Evolutionary conservation across 441 rosid genomes (phyloP), one percentile per base, ranked within the genome.

Genomic region (Erodium chrysanthum): DNA sequence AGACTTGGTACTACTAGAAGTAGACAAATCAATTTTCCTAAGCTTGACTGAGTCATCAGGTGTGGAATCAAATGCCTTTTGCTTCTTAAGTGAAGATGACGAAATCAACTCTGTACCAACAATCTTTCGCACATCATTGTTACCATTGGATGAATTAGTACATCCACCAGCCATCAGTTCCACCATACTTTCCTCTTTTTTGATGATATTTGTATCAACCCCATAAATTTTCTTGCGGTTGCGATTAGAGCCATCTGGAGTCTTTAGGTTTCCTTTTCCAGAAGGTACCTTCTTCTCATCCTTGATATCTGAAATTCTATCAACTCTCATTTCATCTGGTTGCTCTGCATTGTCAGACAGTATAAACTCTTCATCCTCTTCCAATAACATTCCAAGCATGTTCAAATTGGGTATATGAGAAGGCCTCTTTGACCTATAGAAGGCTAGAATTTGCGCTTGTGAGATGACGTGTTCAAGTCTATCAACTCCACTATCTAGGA

Each of bases 391-490:
- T 23, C 73, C 72, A 44, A 83, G 79, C 56, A 75, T 62, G 75
- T 77, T 79, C 67, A 87, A 77, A 77, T 84, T 83, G 3, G 91
- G 89, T 56, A 87, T 80, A 21, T 73, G 77, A 50, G 75, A 27
- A 70, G 76, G 83, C 48, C 96, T 96, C 80, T 86, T 88, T 91
- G 89, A 88, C 25, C 78, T 84, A 76, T 68, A 71, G 75, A 85
- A 86, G 64, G 93, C 88, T 76, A 82, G 71, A 70, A 90, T 69
- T 67, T 76, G 88, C 60, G 96, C 86, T 75, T 75, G 73, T 25
- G 80, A 75, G 33, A 76, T 81, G 4, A 73, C 80, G 65, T 85
- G 68, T 72, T 84, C 81, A 78, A 92, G 77, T 74, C 74, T 85
- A 75, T 81, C 82, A 68, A 73, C 72, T 65, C 62, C 73, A 68